Evolutionary conservation across 768 basidiomycete genomes (phyloP), one percentile per base, ranked within the genome.

Genomic region (Gymnopilus junonius): DNA sequence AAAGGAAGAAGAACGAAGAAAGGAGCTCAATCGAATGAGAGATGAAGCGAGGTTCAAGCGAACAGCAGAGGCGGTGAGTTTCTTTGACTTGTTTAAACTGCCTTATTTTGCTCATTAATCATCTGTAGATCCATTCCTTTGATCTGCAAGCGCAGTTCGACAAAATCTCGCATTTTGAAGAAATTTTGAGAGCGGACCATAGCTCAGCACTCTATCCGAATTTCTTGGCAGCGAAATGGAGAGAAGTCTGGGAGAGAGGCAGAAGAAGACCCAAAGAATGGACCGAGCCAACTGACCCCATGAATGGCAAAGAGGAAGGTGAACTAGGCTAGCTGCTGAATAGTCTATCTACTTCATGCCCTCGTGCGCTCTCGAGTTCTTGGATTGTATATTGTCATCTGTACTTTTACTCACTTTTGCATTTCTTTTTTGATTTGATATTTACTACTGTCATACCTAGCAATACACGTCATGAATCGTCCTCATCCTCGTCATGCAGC

Each of bases 1-100:
- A 46, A 82, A 81, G 63, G 85, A 90, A n/a, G 90, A 91, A 65
- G 89, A 91, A 70, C 80, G 89, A 51, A 80, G 85, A 60, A 88
- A 82, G 66, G 89, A 93, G 61, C 68, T 92, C 67, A 81, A 87
- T 69, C 85, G 79, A 69, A 84, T 90, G 87, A 82, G 88, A 59
- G 88, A 92, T 39, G 91, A 91, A 39, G 88, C 87, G 17, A 81
- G 82, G 65, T 82, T 82, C 1, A 88, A 83, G 65, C 82, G 87
- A 10, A 75, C 76, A 20, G 74, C 78, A 42, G 89, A 90, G 66
- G 80, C 82, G 50, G 90, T 90, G 51, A 66, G 85, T 70, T 54
- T 29, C 42, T 32, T 55, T 40, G 4, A 45, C 21, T 50, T 59
- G 15, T 37, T 32, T 12, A 23, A 59, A n/a, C n/a, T n/a, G n/a